Conservation (phyloP, 768 basidiomycete genomes). For the Boletus rufocinnamomeus region DNA sequence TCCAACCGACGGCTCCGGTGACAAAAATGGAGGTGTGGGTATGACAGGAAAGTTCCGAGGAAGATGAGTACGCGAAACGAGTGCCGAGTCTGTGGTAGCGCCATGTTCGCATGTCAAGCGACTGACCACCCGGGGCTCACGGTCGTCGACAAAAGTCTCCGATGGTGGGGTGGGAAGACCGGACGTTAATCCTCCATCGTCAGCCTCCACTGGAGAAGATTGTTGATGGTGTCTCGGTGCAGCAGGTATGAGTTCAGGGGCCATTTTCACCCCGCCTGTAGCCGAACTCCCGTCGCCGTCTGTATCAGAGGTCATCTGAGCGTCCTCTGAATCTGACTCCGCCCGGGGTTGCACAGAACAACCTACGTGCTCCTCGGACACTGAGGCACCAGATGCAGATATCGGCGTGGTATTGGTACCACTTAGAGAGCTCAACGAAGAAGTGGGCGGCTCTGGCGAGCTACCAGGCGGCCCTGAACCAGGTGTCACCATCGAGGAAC, state of each 20-base stretch:
- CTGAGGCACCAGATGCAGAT: neutral
- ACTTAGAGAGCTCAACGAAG: neutral
- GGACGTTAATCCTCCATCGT: neutral
- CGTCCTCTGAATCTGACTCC: neutral
- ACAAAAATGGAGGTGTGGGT: slow-evolving; percentile 6
- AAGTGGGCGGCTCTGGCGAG: neutral
- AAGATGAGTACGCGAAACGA: neutral
- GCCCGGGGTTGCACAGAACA: neutral
- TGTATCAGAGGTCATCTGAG: neutral
- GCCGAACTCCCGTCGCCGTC: neutral
- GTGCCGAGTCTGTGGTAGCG: neutral
- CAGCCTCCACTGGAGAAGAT: neutral
- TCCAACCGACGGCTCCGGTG: neutral
- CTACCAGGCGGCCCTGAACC: neutral
- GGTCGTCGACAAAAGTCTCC: neutral
- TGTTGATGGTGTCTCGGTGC: neutral
- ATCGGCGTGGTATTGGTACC: neutral
- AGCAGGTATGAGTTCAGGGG: neutral
- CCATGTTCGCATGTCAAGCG: neutral
- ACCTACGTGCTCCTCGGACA: neutral
- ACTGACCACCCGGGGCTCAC: neutral
- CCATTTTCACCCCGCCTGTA: neutral
- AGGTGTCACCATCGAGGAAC: neutral
- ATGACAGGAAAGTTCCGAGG: neutral
- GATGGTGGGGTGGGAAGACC: slow-evolving; percentile 12